A percentile compares a stretch with the other conserved stretches of the same genome.
phyloP scores from a whole-genome alignment of 1,139 yeast species.

The Barnettozyma hawaiiensis region DNA sequence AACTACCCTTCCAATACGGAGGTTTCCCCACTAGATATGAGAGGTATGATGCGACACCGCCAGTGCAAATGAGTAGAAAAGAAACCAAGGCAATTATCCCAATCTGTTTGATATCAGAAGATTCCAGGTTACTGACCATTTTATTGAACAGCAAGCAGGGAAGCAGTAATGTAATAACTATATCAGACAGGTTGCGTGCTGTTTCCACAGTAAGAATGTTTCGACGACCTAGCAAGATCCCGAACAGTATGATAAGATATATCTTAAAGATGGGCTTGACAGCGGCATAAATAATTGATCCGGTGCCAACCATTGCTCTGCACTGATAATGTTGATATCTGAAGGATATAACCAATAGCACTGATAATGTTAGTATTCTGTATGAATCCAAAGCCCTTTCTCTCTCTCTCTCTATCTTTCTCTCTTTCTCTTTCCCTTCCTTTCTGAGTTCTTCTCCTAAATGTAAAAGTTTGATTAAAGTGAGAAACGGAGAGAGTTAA shows the following conservation, averaged over 20 bases:
- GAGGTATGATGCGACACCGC: constrained; percentile 16
- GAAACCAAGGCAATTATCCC: constrained; percentile 49
- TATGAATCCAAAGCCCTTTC: not conserved
- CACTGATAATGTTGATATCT: not conserved
- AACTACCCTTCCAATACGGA: constrained; percentile 76
- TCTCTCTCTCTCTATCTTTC: no score
- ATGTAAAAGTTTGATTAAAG: not conserved
- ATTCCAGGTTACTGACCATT: constrained; percentile 65
- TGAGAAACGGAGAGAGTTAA: not conserved
- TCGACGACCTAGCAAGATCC: constrained; percentile 58
- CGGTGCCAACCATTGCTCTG: constrained; percentile 26
- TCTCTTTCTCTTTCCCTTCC: no score
- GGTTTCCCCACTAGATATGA: constrained; percentile 36
- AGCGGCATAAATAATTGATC: constrained; percentile 71
- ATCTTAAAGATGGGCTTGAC: constrained; percentile 90
- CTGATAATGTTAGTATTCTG: no score
- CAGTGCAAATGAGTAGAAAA: constrained; percentile 13
- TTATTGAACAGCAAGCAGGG: constrained; percentile 81
- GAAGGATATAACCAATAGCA: no score
- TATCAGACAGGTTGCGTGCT: constrained; percentile 64
- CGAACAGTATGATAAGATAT: constrained; percentile 71
- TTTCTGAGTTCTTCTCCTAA: no score
- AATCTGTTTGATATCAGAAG: constrained; percentile 66
- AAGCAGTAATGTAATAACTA: constrained; percentile 62
- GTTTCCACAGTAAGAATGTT: constrained; percentile 73